These are phyloP conservation scores for Candida succiphila DNA, from an alignment of 805 yeast genomes.

Conservation along the genomic window DNA sequence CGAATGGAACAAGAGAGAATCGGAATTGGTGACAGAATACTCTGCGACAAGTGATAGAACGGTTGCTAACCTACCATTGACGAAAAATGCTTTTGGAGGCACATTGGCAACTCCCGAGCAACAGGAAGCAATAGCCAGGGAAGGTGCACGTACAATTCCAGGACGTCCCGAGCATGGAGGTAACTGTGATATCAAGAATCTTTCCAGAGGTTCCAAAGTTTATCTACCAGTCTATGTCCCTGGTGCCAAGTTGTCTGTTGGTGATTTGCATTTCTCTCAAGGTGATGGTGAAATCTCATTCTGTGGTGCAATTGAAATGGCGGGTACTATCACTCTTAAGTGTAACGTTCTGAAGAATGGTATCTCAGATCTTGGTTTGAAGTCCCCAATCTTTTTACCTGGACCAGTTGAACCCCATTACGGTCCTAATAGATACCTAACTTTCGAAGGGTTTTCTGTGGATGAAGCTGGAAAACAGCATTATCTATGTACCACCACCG, in stretches of 20 bases:
- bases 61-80: conserved; percentile 31
- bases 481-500: conserved; percentile 37
- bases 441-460: conserved; percentile 45
- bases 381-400: conserved; percentile 37
- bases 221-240: conserved; percentile 36
- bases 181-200: conserved; percentile 41
- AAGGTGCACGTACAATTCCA: conserved; percentile 45
- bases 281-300: conserved; percentile 46
- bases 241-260: conserved; percentile 38
- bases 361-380: conserved; percentile 27
- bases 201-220: conserved; percentile 38
- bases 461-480: conserved; percentile 37
- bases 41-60: conserved; percentile 23
- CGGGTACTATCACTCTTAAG: conserved; percentile 35
- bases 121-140: conserved; percentile 21
- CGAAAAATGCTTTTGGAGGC: conserved; percentile 30
- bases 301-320: conserved; percentile 47
- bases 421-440: conserved; percentile 38
- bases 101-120: conserved; percentile 14
- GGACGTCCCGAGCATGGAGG: conserved; percentile 47
- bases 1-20: conserved; percentile 37
- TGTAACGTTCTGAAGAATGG: conserved; percentile 32
- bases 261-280: conserved; percentile 42
- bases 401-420: conserved; percentile 39
- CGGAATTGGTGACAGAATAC: conserved; percentile 23